Percentiles rank a stretch among this genome's conserved stretches.
phyloP scores from a whole-genome alignment of 257 asterid genomes.

The Jacaranda copaia region DNA sequence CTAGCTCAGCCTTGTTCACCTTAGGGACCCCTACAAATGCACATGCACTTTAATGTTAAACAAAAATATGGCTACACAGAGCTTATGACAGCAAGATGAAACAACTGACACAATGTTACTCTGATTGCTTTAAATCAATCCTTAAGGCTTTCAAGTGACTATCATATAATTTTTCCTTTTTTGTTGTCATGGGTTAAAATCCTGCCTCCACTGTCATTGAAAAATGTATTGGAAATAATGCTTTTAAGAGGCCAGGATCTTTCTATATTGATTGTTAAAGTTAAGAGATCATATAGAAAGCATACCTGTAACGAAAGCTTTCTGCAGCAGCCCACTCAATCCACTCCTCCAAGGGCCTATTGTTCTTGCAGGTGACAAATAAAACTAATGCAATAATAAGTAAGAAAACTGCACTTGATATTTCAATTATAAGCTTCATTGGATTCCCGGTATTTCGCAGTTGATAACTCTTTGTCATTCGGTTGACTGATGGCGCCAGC shows the following conservation, averaged over 20 bases:
- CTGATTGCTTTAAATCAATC: no score
- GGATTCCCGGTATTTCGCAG: slow-evolving; percentile 36
- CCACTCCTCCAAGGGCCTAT: slow-evolving; percentile 94
- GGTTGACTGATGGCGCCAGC: slow-evolving; percentile 35
- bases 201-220: no score
- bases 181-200: no score
- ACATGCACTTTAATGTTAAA: slow-evolving; percentile 1
- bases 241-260: no score
- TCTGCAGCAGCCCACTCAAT: slow-evolving; percentile 92
- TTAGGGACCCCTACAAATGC: slow-evolving; percentile 84
- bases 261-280: not conserved
- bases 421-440: slow-evolving; percentile 59
- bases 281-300: slow-evolving; percentile 13
- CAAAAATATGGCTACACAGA: not conserved
- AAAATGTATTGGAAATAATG: no score
- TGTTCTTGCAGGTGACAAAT: slow-evolving; percentile 54
- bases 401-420: slow-evolving; percentile 50
- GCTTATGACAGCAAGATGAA: not conserved
- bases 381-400: slow-evolving; percentile 49
- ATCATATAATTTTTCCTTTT: no score
- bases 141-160: no score
- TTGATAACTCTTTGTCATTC: slow-evolving; percentile 31
- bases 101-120: no score
- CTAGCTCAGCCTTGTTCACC: slow-evolving; percentile 84
- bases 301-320: slow-evolving; percentile 90